These are phyloP conservation scores for Parastagonospora avenae DNA, from an alignment of 2,329 filamentous ascomycete species.

Conservation along the genomic window DNA sequence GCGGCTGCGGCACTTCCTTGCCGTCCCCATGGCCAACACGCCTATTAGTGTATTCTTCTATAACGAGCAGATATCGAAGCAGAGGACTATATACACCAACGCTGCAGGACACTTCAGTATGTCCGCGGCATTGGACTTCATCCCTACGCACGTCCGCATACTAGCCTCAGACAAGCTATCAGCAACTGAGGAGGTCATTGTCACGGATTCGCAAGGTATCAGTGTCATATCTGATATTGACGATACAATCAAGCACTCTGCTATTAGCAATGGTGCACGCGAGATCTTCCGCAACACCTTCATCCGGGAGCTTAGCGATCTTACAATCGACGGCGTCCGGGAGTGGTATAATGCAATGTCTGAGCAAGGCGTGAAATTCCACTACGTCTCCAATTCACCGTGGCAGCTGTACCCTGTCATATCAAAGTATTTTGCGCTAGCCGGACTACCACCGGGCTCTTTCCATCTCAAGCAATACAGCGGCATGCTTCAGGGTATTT, in stretches of 20 bases:
- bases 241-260: slow-evolving; percentile 95
- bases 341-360: slow-evolving; percentile 87
- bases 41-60: slow-evolving; percentile 96
- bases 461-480: slow-evolving; percentile 96
- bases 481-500: slow-evolving; percentile 97
- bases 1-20: slow-evolving; percentile 86
- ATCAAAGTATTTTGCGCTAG: slow-evolving; percentile 79
- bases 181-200: slow-evolving; percentile 74
- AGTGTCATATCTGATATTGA: slow-evolving; percentile 98
- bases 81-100: slow-evolving; percentile 82
- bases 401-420: slow-evolving; percentile 96
- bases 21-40: slow-evolving; percentile 75
- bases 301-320: slow-evolving; percentile 78
- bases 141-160: slow-evolving; percentile 87
- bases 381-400: slow-evolving; percentile 99
- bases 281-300: slow-evolving; percentile 98
- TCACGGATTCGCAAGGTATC: slow-evolving; percentile 79
- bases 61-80: slow-evolving; percentile 80
- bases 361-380: slow-evolving; percentile 81
- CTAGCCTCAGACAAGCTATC: slow-evolving; percentile 86
- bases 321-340: slow-evolving; percentile 83
- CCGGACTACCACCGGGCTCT: slow-evolving; percentile 82
- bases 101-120: slow-evolving; percentile 86
- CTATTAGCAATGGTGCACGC: slow-evolving; percentile 81
- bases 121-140: slow-evolving; percentile 81